Percentiles rank a stretch among this genome's conserved stretches.
Evolutionary conservation across 2,329 filamentous ascomycete genomes (phyloP).

Genomic region (Rutstroemia sp.): DNA sequence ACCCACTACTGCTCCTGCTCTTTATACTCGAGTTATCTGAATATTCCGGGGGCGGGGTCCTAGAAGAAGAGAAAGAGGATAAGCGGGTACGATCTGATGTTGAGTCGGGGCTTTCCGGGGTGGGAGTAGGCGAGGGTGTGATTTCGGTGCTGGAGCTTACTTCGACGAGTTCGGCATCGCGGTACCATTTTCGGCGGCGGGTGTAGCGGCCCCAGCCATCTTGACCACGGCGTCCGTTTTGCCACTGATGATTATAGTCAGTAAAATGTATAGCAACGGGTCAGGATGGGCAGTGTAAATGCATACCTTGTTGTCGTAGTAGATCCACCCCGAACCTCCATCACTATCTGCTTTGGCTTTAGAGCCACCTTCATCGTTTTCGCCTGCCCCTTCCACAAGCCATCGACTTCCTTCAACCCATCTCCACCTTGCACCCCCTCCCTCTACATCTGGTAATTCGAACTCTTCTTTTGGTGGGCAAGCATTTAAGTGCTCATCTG

Average conservation of each 20-base stretch:
- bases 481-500: conserved; percentile 85
- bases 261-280: not conserved
- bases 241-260: conserved; percentile 55
- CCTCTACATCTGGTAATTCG: conserved; percentile 58
- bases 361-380: conserved; percentile 39
- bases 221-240: conserved; percentile 71
- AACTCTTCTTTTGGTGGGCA: conserved; percentile 70
- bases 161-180: conserved; percentile 92
- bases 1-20: conserved; percentile 13
- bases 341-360: conserved; percentile 32
- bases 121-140: conserved; percentile 36
- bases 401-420: conserved; percentile 86
- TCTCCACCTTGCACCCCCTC: conserved; percentile 57
- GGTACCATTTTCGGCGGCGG: conserved; percentile 87
- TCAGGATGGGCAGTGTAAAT: not conserved
- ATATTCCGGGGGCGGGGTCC: conserved; percentile 12
- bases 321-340: conserved; percentile 77
- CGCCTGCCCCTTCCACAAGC: conserved; percentile 70
- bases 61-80: conserved; percentile 3
- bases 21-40: conserved; percentile 15
- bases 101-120: conserved; percentile 12
- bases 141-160: conserved; percentile 39
- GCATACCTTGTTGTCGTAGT: conserved; percentile 89
- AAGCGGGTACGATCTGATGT: not conserved
- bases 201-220: conserved; percentile 97